phyloP scores from a whole-genome alignment of 106 monocot genomes.

The Dioscorea alata region DNA sequence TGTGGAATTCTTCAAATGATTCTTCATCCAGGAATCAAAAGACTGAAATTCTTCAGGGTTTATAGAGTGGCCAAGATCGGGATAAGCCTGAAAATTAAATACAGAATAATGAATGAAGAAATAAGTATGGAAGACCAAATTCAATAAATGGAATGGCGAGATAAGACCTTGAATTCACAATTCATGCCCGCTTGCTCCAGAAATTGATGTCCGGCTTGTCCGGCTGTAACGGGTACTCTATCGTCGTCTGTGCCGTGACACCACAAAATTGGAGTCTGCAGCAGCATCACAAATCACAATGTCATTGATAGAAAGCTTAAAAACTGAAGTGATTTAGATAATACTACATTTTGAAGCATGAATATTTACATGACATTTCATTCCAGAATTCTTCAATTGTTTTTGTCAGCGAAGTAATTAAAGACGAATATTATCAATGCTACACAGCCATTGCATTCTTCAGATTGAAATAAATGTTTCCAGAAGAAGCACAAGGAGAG shows the following conservation, averaged over 20 bases:
- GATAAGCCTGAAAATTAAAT: conserved; percentile 56
- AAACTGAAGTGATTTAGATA: too few relatives aligned
- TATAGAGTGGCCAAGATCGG: conserved; percentile 61
- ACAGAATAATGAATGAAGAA: background rate
- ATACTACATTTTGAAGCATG: too few relatives aligned
- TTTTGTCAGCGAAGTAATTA: too few relatives aligned
- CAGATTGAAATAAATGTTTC: too few relatives aligned
- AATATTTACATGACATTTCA: too few relatives aligned
- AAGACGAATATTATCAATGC: too few relatives aligned
- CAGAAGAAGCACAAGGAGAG: too few relatives aligned
- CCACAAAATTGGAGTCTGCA: conserved; percentile 84
- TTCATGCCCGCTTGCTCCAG: conserved; percentile 60
- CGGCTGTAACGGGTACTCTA: conserved; percentile 68
- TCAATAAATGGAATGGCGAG: background rate
- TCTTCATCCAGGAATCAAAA: conserved; percentile 64
- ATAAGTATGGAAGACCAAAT: too few relatives aligned
- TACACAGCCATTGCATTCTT: too few relatives aligned
- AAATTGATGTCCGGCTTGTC: conserved; percentile 88
- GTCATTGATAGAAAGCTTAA: conserved; percentile 4
- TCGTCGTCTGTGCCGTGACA: conserved; percentile 71
- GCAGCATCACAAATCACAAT: background rate
- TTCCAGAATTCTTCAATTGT: too few relatives aligned
- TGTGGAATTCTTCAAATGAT: conserved; percentile 40
- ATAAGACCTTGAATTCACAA: conserved; percentile 37
- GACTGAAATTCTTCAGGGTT: conserved; percentile 43